A percentile compares a stretch with the other conserved stretches of the same genome.
Evolutionary conservation across 768 basidiomycete genomes (phyloP).

Genomic region (Kwoniella mangroviensis): DNA sequence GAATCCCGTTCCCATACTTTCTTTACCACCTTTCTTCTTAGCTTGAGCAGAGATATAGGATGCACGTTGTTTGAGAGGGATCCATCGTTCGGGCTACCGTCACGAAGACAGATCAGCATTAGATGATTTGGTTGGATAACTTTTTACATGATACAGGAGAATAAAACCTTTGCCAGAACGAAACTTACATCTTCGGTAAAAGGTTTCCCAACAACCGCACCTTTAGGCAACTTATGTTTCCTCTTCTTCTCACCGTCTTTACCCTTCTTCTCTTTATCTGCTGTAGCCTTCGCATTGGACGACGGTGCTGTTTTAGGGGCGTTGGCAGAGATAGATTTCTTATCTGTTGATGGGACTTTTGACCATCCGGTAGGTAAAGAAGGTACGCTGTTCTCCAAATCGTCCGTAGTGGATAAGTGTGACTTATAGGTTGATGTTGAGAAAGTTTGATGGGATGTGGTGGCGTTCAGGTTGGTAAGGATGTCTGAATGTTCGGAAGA

Average conservation of each 20-base stretch:
- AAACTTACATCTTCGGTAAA: constrained; percentile 57
- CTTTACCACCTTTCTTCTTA: constrained; percentile 57
- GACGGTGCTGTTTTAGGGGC: constrained; percentile 3
- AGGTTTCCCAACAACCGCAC: constrained; percentile 42
- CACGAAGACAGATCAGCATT: no score
- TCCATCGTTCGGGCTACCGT: constrained; percentile 57
- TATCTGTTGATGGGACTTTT: constrained; percentile 19
- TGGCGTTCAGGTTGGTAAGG: constrained; percentile 79
- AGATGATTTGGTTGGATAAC: no score
- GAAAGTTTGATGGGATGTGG: constrained; percentile 83
- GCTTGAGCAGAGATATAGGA: constrained; percentile 41
- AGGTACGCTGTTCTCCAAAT: constrained; percentile 59
- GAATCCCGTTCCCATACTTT: constrained; percentile 57
- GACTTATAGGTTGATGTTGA: constrained; percentile 60
- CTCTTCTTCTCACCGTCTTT: constrained; percentile 35
- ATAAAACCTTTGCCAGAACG: neutral
- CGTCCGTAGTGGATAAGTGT: constrained; percentile 50
- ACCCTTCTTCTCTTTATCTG: constrained; percentile 14
- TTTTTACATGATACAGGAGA: neutral
- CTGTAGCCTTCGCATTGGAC: constrained; percentile 4
- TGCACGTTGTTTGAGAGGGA: constrained; percentile 52
- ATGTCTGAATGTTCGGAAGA: constrained; percentile 88
- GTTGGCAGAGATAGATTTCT: constrained; percentile 19
- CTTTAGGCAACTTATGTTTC: constrained; percentile 55
- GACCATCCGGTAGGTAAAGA: constrained; percentile 53